Conservation (phyloP, 208 protist species). For the Angomonas deanei region DNA sequence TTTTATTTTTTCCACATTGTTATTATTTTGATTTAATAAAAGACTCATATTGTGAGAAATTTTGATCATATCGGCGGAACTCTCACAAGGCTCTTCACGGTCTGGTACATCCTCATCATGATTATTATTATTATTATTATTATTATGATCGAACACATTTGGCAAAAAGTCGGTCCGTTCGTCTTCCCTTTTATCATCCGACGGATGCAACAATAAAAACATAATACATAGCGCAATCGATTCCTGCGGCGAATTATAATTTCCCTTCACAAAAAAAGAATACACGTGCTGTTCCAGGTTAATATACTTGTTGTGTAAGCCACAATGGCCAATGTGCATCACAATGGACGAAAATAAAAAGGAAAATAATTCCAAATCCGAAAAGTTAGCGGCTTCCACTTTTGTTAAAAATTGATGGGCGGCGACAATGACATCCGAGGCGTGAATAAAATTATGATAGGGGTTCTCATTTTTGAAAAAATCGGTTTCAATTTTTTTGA, state of each 20-base stretch:
- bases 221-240: conserved; percentile 36
- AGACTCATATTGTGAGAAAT: no score
- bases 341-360: conserved; percentile 48
- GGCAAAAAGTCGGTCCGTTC: conserved; percentile 52
- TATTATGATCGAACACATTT: not conserved
- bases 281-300: not conserved
- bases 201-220: conserved; percentile 26
- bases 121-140: not conserved
- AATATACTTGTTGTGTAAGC: conserved; percentile 58
- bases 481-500: conserved; percentile 20
- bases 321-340: conserved; percentile 50
- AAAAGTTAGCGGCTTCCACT: conserved; percentile 5
- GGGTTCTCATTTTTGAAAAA: conserved; percentile 58
- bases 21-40: no score
- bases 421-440: conserved; percentile 59
- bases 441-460: conserved; percentile 71
- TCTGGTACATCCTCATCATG: not conserved
- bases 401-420: conserved; percentile 46
- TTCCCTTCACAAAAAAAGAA: conserved; percentile 35
- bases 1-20: no score
- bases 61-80: no score
- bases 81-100: no score
- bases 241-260: conserved; percentile 55
- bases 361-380: conserved; percentile 41
- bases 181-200: conserved; percentile 5